Conservation (phyloP, 495 filamentous ascomycete genomes). For the Annulohypoxylon moriforme region DNA sequence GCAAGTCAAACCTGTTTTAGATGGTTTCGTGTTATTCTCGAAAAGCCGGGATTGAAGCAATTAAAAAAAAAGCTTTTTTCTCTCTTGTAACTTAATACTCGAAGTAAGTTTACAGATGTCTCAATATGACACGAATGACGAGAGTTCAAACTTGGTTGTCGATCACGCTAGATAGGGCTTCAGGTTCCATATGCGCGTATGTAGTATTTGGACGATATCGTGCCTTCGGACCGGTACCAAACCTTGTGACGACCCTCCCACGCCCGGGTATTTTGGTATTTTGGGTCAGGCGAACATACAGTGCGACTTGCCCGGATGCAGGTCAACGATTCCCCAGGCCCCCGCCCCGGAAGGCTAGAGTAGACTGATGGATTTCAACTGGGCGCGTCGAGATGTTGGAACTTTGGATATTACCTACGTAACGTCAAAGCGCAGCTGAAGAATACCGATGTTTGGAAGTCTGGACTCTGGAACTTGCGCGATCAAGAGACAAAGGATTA, state of each 20-base stretch:
- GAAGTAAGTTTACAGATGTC: conserved; percentile 7
- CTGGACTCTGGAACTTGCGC: too few species aligned
- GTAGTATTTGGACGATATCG: conserved; percentile 8
- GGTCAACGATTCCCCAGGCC: background rate
- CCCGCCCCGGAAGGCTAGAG: conserved; percentile 12
- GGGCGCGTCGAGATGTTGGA: background rate
- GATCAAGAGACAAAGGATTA: background rate
- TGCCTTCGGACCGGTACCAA: conserved; percentile 27
- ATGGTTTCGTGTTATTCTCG: background rate
- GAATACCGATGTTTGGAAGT: background rate
- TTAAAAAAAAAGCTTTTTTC: background rate
- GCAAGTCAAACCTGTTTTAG: background rate
- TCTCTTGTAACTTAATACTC: background rate
- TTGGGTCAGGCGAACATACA: conserved; percentile 8
- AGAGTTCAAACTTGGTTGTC: conserved; percentile 5
- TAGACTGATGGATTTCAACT: background rate
- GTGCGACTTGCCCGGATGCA: background rate
- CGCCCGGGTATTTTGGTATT: conserved; percentile 10
- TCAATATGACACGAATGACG: conserved; percentile 1
- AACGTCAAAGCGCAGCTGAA: too few species aligned
- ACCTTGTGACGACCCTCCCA: conserved; percentile 10
- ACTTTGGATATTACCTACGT: background rate
- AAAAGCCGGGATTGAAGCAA: background rate
- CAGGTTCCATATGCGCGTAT: background rate
- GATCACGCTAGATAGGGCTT: conserved; percentile 18